Evolutionary conservation across 257 asterid genomes (phyloP).

Genomic region (Capsicum chinense): DNA sequence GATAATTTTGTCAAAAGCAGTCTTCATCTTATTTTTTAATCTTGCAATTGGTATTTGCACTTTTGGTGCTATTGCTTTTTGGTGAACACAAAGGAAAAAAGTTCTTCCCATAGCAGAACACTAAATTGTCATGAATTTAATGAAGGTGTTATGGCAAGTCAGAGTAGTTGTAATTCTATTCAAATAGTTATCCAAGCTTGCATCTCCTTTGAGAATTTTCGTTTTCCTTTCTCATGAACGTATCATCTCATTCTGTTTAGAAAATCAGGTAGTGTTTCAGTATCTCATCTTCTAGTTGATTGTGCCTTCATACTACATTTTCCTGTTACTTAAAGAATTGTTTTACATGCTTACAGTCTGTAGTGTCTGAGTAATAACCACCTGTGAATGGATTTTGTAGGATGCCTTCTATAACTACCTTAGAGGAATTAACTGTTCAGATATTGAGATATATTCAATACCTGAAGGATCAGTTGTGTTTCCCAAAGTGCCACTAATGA

Average conservation of each 20-base stretch:
- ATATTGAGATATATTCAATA: slow-evolving; percentile 90
- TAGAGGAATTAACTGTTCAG: slow-evolving; percentile 77
- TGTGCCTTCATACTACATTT: not conserved
- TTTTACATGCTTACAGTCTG: not conserved
- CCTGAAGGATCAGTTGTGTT: slow-evolving; percentile 94
- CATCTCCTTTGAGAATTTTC: not conserved
- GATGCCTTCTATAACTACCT: slow-evolving; percentile 82
- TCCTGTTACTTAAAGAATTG: not conserved
- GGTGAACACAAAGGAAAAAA: not conserved
- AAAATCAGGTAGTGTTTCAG: slow-evolving; percentile 6
- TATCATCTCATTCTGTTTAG: not conserved
- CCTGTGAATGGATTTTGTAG: slow-evolving; percentile 48
- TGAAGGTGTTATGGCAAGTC: not conserved
- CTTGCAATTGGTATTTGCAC: not conserved
- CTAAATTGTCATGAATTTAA: not conserved
- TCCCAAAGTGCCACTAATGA: slow-evolving; percentile 93
- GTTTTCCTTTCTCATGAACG: not conserved
- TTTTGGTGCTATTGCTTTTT: not conserved
- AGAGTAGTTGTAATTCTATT: not conserved
- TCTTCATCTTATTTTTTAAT: not conserved
- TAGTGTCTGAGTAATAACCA: slow-evolving; percentile 1
- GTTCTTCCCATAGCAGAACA: not conserved
- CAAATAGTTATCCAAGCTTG: not conserved
- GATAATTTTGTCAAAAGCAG: not conserved
- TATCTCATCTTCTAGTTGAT: slow-evolving; percentile 14